Evolutionary conservation across 768 basidiomycete species (phyloP), one percentile per base, ranked within the genome.

Genomic region (Leccinellum albellum): DNA sequence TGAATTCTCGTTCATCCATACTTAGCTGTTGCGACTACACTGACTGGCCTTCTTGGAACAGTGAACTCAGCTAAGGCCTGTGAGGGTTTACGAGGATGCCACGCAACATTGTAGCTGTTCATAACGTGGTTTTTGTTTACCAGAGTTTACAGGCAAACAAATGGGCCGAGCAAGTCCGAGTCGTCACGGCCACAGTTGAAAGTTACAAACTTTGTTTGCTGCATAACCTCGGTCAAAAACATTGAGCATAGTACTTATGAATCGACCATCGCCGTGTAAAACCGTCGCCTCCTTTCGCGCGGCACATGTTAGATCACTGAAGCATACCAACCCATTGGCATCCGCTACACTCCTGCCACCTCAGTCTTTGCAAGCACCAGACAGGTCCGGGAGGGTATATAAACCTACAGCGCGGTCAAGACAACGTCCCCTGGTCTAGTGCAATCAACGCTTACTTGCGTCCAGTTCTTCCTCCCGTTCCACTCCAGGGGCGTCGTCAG

Each of bases 391-490:
- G 71, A 69, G 28, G 70, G 71, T 44, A 66, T 47, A 23, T 73
- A 72, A n/a, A 74, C 58, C 70, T 72, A 54, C 14, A 52, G 35
- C 31, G 45, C 6, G 50, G 29, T 20, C 26, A 35, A 20, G 47
- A 63, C 23, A 57, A 50, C 54, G 44, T 20, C 15, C 31, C 32
- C 51, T 29, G 12, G 1, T 47, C 29, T 21, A 40, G 23, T 33
- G 32, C 26, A 46, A 31, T 23, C 17, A 42, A 64, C 50, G 49
- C 79, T 58, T 62, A 91, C 94, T 81, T 96, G 90, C 53, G 89
- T 63, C 78, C 82, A 97, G 70, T 98, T 98, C 73, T 85, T 89
- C 68, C 96, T 81, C n/a, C 80, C 82, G 68, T 96, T 93, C 96
- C 96, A 98, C 64, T 87, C 87, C 79, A 91, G 72, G 2, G 90